These are phyloP conservation scores for Annulohypoxylon truncatum DNA, from an alignment of 2,329 filamentous ascomycete genomes.

Conservation along the genomic window DNA sequence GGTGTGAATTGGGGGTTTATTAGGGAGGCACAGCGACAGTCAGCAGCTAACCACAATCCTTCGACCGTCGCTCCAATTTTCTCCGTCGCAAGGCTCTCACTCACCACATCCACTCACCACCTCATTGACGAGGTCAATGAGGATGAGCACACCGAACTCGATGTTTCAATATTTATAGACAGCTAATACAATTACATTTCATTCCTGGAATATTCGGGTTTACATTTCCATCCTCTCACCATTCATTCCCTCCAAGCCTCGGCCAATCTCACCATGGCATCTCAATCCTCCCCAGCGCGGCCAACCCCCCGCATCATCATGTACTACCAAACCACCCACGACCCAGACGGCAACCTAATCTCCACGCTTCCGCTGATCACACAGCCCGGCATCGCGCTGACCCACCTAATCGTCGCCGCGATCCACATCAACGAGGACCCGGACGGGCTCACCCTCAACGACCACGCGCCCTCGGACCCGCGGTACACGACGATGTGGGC, in stretches of 20 bases:
- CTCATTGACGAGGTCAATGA: conserved; percentile 5
- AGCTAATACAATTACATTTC: not conserved
- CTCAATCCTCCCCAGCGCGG: conserved; percentile 27
- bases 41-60: not conserved
- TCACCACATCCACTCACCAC: not conserved
- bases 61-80: conserved; percentile 13
- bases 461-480: conserved; percentile 72
- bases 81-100: not conserved
- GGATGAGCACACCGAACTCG: not conserved
- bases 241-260: not conserved
- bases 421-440: conserved; percentile 80
- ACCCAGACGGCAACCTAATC: conserved; percentile 51
- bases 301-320: conserved; percentile 47
- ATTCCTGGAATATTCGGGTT: not conserved
- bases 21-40: not conserved
- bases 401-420: conserved; percentile 81
- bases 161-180: not conserved
- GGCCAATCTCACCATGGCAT: conserved; percentile 35
- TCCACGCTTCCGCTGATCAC: conserved; percentile 57
- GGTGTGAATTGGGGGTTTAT: not conserved
- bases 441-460: conserved; percentile 76
- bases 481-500: conserved; percentile 76
- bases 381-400: conserved; percentile 57
- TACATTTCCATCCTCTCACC: not conserved
- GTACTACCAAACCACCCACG: conserved; percentile 58